Conservation (phyloP, 441 rosid species). For the Omphalea diandra region DNA sequence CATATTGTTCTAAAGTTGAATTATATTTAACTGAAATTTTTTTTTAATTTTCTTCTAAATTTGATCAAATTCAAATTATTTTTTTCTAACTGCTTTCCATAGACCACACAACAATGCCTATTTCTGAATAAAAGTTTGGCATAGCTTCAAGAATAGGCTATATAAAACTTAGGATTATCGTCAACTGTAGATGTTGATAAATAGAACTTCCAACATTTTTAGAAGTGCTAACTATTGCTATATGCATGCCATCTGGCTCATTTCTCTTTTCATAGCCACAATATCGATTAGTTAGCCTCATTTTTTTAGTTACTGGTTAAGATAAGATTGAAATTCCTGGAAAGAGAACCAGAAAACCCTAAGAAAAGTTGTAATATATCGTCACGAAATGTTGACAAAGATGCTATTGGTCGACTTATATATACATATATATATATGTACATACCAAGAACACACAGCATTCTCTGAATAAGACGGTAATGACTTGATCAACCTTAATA, state of each 20-base stretch:
- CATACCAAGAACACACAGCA: not conserved
- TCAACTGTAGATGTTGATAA: too few species aligned
- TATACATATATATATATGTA: constrained; percentile 8
- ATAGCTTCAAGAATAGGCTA: too few species aligned
- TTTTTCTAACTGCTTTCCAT: too few species aligned
- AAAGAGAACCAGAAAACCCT: not conserved
- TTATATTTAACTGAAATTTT: too few species aligned
- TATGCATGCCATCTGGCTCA: not conserved
- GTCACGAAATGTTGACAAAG: constrained; percentile 48
- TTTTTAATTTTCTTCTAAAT: too few species aligned
- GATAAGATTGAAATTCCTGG: constrained; percentile 16
- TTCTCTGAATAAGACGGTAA: constrained; percentile 29
- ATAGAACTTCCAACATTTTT: too few species aligned
- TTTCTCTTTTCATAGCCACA: not conserved
- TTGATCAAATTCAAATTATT: too few species aligned
- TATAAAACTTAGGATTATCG: too few species aligned
- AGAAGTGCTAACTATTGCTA: too few species aligned
- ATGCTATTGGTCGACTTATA: constrained; percentile 23
- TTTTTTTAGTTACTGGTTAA: not conserved
- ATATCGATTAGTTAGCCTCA: not conserved
- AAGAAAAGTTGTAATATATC: constrained; percentile 9
- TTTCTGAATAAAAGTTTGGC: too few species aligned
- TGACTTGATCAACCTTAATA: constrained; percentile 18
- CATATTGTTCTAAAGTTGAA: too few species aligned
- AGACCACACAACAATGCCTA: too few species aligned